Conservation (phyloP, 169 alveolate genomes). For the Babesia ovata region DNA sequence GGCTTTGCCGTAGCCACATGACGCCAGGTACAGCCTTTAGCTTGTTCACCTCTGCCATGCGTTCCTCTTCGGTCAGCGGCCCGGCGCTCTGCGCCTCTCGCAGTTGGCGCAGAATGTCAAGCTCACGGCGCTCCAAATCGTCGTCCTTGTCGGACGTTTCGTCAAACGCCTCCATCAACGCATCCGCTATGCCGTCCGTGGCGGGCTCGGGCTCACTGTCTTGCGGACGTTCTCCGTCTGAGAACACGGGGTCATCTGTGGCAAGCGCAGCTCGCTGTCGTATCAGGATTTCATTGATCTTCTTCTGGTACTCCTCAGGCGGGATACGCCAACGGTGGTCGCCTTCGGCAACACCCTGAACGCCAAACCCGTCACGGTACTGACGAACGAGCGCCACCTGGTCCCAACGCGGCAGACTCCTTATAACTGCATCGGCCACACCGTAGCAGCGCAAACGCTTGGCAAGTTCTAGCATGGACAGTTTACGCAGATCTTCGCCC, state of each 20-base stretch:
- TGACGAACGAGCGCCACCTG: conserved; percentile 87
- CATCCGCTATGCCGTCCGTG: conserved; percentile 62
- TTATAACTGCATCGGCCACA: conserved; percentile 80
- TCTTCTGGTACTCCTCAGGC: conserved; percentile 81
- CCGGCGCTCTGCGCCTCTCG: conserved; percentile 71
- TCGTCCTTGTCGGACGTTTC: conserved; percentile 66
- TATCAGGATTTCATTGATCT: conserved; percentile 67
- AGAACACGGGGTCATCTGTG: conserved; percentile 75
- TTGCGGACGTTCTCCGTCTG: conserved; percentile 73
- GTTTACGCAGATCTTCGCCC: conserved; percentile 84
- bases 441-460: conserved; percentile 82
- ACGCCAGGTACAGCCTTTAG: conserved; percentile 78
- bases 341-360: conserved; percentile 62
- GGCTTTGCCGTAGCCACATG: conserved; percentile 82
- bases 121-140: conserved; percentile 75
- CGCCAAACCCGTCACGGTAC: conserved; percentile 81
- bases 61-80: conserved; percentile 75
- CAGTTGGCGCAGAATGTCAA: conserved; percentile 71
- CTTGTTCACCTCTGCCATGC: conserved; percentile 70
- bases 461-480: conserved; percentile 83
- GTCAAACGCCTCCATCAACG: conserved; percentile 41
- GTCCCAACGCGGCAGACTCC: conserved; percentile 87
- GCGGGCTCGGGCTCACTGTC: conserved; percentile 11
- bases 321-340: conserved; percentile 70
- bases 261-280: conserved; percentile 78